Evolutionary conservation across 345 rosid genomes (phyloP).

Genomic region (Linum lewisii): DNA sequence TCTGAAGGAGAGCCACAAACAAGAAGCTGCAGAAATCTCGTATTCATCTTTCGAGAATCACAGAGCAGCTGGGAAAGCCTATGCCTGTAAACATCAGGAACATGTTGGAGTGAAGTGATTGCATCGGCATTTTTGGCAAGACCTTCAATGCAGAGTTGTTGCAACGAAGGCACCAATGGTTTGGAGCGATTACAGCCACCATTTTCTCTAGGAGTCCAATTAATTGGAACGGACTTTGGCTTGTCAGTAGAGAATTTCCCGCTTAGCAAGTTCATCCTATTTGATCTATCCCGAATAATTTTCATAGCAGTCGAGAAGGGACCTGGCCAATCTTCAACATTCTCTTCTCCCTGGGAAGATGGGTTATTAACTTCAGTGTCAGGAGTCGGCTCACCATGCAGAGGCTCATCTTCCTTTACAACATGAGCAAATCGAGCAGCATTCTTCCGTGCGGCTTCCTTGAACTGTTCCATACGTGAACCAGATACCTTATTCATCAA

Average conservation of each 20-base stretch:
- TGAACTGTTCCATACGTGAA: conserved; percentile 35
- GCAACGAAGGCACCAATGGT: conserved; percentile 39
- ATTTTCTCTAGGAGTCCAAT: conserved; percentile 52
- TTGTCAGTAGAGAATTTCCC: conserved; percentile 13
- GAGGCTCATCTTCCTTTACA: conserved; percentile 27
- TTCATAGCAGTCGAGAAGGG: conserved; percentile 96
- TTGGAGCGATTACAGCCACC: conserved; percentile 12
- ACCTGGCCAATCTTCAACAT: conserved; percentile 87
- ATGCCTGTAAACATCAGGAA: conserved; percentile 66
- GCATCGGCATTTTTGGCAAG: conserved; percentile 74
- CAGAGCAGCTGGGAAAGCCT: conserved; percentile 58
- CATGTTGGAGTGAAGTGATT: conserved; percentile 59
- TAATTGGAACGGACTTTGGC: conserved; percentile 21
- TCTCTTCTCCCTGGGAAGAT: conserved; percentile 23
- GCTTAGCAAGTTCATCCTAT: conserved; percentile 16
- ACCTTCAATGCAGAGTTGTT: conserved; percentile 40
- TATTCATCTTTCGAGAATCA: conserved; percentile 54
- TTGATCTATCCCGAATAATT: conserved; percentile 61
- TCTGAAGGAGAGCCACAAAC: conserved; percentile 57
- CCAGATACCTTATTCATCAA: conserved; percentile 6
- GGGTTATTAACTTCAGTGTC: conserved; percentile 21
- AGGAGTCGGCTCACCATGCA: background rate
- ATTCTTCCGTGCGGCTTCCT: conserved; percentile 45
- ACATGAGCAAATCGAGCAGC: conserved; percentile 74
- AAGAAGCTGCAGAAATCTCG: conserved; percentile 46